A percentile compares a stretch with the other conserved stretches of the same genome.
Conservation (phyloP, 345 rosid genomes). For the Trapa bicornis region DNA sequence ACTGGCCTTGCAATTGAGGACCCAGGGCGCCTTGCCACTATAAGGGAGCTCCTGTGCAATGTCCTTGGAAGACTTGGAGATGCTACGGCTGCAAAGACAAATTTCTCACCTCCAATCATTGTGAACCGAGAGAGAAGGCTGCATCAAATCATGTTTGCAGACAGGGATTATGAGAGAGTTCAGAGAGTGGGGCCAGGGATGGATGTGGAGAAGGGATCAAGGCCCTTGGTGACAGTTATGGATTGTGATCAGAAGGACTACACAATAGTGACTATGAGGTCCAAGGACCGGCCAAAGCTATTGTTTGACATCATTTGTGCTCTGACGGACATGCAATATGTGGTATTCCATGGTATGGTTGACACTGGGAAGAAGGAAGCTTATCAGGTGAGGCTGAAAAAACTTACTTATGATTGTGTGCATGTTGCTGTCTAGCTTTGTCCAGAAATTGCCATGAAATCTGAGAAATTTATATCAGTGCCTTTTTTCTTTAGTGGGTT, state of each 20-base stretch:
- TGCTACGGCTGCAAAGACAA: slow-evolving; percentile 44
- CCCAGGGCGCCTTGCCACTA: slow-evolving; percentile 43
- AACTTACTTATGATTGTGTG: not conserved
- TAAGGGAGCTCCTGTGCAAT: slow-evolving; percentile 52
- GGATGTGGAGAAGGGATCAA: slow-evolving; percentile 26
- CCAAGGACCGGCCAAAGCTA: slow-evolving; percentile 72
- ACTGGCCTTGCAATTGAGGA: slow-evolving; percentile 54
- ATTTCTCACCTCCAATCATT: slow-evolving; percentile 43
- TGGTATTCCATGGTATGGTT: slow-evolving; percentile 85
- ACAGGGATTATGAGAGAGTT: slow-evolving; percentile 69
- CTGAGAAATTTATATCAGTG: not conserved
- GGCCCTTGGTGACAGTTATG: slow-evolving; percentile 53
- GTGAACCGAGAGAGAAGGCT: slow-evolving; percentile 66
- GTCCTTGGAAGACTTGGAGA: slow-evolving; percentile 53
- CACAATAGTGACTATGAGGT: slow-evolving; percentile 68
- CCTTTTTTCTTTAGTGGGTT: not conserved
- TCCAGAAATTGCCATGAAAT: not conserved
- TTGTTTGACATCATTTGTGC: slow-evolving; percentile 84
- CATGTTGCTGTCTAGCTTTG: slow-evolving; percentile 3
- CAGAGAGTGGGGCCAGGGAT: slow-evolving; percentile 24
- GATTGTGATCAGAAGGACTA: slow-evolving; percentile 66
- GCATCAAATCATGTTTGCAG: slow-evolving; percentile 92
- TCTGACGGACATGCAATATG: slow-evolving; percentile 85
- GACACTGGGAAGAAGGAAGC: slow-evolving; percentile 55
- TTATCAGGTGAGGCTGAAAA: slow-evolving; percentile 50